Conservation (phyloP, 768 basidiomycete species). For the Coprinopsis marcescibilis region DNA sequence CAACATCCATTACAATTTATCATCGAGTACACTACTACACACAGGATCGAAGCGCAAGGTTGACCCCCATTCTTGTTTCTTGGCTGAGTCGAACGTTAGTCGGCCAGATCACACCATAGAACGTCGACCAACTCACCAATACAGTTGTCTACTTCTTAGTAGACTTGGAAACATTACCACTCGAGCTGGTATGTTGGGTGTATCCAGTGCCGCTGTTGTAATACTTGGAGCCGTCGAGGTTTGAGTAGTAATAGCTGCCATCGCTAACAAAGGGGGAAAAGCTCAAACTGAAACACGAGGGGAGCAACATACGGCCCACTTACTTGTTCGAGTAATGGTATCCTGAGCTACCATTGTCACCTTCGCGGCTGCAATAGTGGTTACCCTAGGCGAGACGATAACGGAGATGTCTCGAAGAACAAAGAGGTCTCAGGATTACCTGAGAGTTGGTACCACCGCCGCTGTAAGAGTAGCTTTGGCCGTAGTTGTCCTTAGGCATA, state of each 20-base stretch:
- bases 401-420: background rate
- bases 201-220: constrained; percentile 46
- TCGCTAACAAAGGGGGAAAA: constrained; percentile 19
- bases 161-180: constrained; percentile 25
- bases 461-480: constrained; percentile 34
- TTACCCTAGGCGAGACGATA: constrained; percentile 39
- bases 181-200: constrained; percentile 46
- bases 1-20: no score
- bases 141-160: constrained; percentile 11
- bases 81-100: no score
- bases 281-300: background rate
- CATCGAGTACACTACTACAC: no score
- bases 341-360: constrained; percentile 33
- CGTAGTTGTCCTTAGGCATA: constrained; percentile 19
- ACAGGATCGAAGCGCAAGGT: no score
- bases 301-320: constrained; percentile 14
- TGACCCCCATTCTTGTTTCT: no score
- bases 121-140: no score
- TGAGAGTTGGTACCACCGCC: constrained; percentile 47
- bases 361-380: constrained; percentile 52
- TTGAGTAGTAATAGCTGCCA: constrained; percentile 60
- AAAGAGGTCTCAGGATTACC: constrained; percentile 22
- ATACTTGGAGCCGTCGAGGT: constrained; percentile 57
- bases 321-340: constrained; percentile 64
- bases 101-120: no score